Base-by-base conservation (phyloP, 2,329 filamentous ascomycete species). In the Trichoderma sp. region DNA sequence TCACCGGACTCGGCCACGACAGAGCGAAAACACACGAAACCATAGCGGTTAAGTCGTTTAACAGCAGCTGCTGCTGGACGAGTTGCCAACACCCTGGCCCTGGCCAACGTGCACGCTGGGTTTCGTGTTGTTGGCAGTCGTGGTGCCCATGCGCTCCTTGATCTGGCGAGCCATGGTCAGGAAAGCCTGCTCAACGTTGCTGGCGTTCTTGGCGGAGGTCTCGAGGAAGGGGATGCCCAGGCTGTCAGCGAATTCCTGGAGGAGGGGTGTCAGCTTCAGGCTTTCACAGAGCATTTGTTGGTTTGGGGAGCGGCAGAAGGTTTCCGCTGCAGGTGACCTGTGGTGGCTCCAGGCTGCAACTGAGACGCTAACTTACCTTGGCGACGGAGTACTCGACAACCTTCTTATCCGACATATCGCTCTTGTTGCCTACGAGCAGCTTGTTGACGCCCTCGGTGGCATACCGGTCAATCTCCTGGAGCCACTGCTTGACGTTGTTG, bases 401-500 rank as follows among this genome's bases (percentile, higher is more conserved):
- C 87, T 98, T 99, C 92, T 99, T 99, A 85, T 99, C 96, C 70
- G 95, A 90, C 94, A 99, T 98, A 92, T 99, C 96, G 84, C 94
- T 97, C 91, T 99, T 99, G 91, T 99, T 99, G 79, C 96, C 96
- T 72, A 99, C 95, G 71, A 99, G 90, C 74, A 99, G 88, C 89
- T 99, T 99, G 90, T 99, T 99, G 79, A 99, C 96, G 74, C 96
- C 96, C 84, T 99, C 96, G 75, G 96, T 99, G 76, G 96, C 96
- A 79, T 99, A 98, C 81, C 96, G 91, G 86, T 99, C 96, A 77
- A 99, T 99, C 86, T 99, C 96, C 83, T 99, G 96, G 72, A 99
- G 89, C 96, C 96, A 99, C 87, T 99, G 96, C 92, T 99, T 98
- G 78, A 99, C 96, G 86, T 98, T 99, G 90, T 99, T 98, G 93